Conservation (phyloP, 768 basidiomycete genomes). For the Kockovaella imperatae region DNA sequence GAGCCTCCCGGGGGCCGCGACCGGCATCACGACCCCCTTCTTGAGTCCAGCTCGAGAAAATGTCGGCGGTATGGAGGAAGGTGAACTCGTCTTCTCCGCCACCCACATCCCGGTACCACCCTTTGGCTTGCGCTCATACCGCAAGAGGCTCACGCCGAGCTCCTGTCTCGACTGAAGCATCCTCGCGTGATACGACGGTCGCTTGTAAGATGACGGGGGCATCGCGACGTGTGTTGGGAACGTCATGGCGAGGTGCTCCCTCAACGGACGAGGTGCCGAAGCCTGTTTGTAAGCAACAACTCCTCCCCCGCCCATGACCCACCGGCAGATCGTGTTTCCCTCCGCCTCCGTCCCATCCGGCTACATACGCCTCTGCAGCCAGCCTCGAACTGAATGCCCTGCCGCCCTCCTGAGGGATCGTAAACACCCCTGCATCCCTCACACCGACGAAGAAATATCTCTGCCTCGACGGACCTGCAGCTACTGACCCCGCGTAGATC, state of each 20-base stretch:
- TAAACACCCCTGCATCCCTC: neutral
- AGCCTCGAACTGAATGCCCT: conserved; percentile 39
- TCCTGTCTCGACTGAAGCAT: conserved; percentile 12
- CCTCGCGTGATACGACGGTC: conserved; percentile 23
- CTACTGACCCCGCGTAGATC: neutral
- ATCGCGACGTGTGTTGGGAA: conserved; percentile 31
- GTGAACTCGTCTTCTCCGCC: no score
- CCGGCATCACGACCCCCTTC: conserved; percentile 32
- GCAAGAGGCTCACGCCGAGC: conserved; percentile 1
- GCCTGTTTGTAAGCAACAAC: conserved; percentile 5
- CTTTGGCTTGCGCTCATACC: neutral
- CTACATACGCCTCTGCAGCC: conserved; percentile 39
- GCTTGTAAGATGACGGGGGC: conserved; percentile 15
- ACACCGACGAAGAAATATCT: no score
- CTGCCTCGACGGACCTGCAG: no score
- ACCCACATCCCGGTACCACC: neutral
- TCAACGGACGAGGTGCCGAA: conserved; percentile 28
- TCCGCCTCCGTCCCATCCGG: conserved; percentile 35
- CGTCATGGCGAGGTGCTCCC: conserved; percentile 38
- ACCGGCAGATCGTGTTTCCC: conserved; percentile 33
- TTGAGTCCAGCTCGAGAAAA: conserved; percentile 37
- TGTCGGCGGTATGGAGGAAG: conserved; percentile 21
- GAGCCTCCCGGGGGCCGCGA: no score
- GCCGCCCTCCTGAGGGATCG: neutral
- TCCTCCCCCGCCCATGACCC: conserved; percentile 5